Percentiles rank a stretch among this genome's conserved stretches.
Evolutionary conservation across 2,329 filamentous ascomycete genomes (phyloP).

Genomic region (Chrysoporthe deuterocubensis): DNA sequence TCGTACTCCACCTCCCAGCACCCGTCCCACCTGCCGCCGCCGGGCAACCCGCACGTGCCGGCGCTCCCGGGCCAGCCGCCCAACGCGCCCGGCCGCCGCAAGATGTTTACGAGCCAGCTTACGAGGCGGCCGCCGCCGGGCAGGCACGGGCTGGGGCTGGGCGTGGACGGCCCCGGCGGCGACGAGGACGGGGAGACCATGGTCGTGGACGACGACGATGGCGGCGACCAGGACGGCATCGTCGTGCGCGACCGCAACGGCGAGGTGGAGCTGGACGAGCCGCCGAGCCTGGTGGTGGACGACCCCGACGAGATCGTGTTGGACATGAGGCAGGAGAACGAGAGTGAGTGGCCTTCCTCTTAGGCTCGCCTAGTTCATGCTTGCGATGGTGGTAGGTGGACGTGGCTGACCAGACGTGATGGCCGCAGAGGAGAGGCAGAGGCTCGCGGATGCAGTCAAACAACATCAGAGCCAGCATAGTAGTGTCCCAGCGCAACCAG

Average conservation of each 20-base stretch:
- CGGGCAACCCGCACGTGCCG: slow-evolving; percentile 4
- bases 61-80: slow-evolving; percentile 4
- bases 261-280: slow-evolving; percentile 64
- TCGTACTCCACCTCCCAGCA: slow-evolving; percentile 25
- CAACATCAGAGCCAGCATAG: slow-evolving; percentile 62
- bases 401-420: not conserved
- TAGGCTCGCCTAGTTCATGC: not conserved
- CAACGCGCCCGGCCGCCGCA: slow-evolving; percentile 49
- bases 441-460: slow-evolving; percentile 63
- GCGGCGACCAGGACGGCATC: slow-evolving; percentile 50
- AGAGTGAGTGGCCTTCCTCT: slow-evolving; percentile 47
- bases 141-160: slow-evolving; percentile 42
- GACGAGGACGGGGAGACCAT: slow-evolving; percentile 59
- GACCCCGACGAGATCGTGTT: slow-evolving; percentile 59
- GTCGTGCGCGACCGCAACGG: slow-evolving; percentile 66
- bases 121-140: slow-evolving; percentile 57
- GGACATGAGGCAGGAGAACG: slow-evolving; percentile 61
- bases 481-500: slow-evolving; percentile 63
- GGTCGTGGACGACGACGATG: slow-evolving; percentile 45
- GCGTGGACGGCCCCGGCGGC: slow-evolving; percentile 52
- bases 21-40: not conserved
- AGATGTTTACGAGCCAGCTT: slow-evolving; percentile 64
- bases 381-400: too few species aligned
- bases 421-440: slow-evolving; percentile 59
- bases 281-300: slow-evolving; percentile 56